These are phyloP conservation scores for Silybum marianum DNA, from an alignment of 129 eudicot genomes.

Conservation along the genomic window DNA sequence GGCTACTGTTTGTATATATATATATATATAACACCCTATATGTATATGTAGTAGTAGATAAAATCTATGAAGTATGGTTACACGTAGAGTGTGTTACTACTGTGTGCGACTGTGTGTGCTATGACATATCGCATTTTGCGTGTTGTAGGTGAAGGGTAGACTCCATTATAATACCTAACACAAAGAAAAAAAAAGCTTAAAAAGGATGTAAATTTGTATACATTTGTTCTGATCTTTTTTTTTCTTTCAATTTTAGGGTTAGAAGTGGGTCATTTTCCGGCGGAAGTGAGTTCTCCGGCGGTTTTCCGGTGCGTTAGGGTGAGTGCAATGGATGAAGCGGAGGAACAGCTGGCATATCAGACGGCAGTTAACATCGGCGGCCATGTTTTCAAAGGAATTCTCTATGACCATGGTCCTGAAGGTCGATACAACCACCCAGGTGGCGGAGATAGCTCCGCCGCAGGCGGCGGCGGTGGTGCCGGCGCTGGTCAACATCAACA, in stretches of 20 bases:
- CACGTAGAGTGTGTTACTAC: conserved; percentile 31
- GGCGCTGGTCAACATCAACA: conserved; percentile 48
- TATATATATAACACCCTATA: neutral
- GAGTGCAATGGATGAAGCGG: conserved; percentile 63
- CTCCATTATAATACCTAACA: conserved; percentile 7
- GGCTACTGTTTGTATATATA: conserved; percentile 26
- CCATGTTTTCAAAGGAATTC: conserved; percentile 79
- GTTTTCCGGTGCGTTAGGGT: conserved; percentile 77
- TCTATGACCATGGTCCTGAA: conserved; percentile 82
- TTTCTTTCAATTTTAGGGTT: conserved; percentile 49
- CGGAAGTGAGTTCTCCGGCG: conserved; percentile 73
- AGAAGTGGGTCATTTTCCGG: conserved; percentile 68
- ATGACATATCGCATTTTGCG: conserved; percentile 28
- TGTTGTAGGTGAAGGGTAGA: conserved; percentile 29
- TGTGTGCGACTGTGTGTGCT: conserved; percentile 36
- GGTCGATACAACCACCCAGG: conserved; percentile 33
- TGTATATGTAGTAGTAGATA: no score
- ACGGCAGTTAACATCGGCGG: conserved; percentile 88
- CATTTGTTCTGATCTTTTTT: neutral
- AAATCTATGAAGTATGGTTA: conserved; percentile 29
- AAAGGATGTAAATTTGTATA: neutral
- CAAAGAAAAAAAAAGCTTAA: neutral
- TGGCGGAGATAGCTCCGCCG: conserved; percentile 48
- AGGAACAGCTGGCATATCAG: conserved; percentile 76
- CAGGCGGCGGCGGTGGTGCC: conserved; percentile 29